Evolutionary conservation across 148 eudicot species (phyloP), one percentile per base, ranked within the genome.

Genomic region (Fagopyrum esculentum): DNA sequence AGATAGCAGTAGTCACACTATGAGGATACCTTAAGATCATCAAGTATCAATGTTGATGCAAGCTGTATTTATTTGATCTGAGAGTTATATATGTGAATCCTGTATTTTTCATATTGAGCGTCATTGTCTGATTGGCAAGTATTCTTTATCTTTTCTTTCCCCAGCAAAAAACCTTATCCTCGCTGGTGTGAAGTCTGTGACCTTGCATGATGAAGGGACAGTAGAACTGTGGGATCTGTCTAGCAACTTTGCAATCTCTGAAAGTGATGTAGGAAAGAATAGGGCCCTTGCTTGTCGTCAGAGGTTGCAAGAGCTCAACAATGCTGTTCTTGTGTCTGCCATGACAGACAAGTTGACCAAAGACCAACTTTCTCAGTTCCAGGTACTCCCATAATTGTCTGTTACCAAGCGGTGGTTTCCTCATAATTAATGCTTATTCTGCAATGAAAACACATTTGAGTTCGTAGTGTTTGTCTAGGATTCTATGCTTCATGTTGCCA

Each of bases 101-200:
- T 59, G 40, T 8, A 22, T 22, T 59, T 56, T 59, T 19, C 66
- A 6, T 59, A 13, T 2, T 59, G 26, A 59, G 26, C 19, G 35
- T 9, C 66, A 59, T 59, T 9, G 30, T 9, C 66, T 22, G 13
- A 12, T 9, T 60, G 12, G 43, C 19, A 57, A 57, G 64, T 19
- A 60, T 71, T 48, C 50, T 71, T 48, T 2, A n/a, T 29, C 17
- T 73, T 51, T 49, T 48, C 13, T 73, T 51, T 73, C 77, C 40
- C 40, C 89, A 89, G 90, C 90, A 45, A 89, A 89, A 84, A 89
- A 87, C 75, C 90, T 89, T 56, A 77, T 89, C 71, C 90, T 89
- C 49, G 90, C 93, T 80, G 93, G 93, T 19, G 93, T 89, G 73
- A 87, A 89, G 79, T 87, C 93, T 17, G 91, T 89, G 73, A 86